phyloP scores from a whole-genome alignment of 257 asterid genomes.

The Ehretia macrophylla region DNA sequence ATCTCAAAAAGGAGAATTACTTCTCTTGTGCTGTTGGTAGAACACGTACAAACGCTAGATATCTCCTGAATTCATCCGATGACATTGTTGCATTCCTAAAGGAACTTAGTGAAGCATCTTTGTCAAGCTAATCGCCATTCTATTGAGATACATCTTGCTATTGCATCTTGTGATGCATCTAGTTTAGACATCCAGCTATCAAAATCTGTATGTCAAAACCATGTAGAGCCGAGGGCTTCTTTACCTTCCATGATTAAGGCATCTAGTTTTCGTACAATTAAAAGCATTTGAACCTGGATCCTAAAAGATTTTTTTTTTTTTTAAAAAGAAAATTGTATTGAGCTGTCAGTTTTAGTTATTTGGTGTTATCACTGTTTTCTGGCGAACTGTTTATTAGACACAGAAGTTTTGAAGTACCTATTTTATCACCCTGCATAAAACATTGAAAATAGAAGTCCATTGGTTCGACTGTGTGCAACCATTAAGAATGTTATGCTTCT shows the following conservation, averaged over 20 bases:
- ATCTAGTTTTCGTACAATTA: no score
- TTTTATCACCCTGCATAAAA: no score
- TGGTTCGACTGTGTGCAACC: no score
- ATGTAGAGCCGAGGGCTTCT: background rate
- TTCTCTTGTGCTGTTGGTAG: slow-evolving; percentile 91
- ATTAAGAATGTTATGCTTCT: no score
- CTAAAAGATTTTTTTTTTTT: no score
- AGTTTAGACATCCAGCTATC: background rate
- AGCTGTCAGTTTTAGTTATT: no score
- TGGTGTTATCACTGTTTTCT: no score
- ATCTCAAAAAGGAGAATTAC: slow-evolving; percentile 89
- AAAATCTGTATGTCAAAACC: background rate
- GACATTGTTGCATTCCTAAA: slow-evolving; percentile 63
- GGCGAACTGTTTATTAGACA: no score
- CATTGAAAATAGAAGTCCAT: no score
- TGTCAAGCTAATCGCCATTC: slow-evolving; percentile 7
- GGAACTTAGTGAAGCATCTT: slow-evolving; percentile 46
- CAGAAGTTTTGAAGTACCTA: no score
- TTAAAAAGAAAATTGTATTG: no score
- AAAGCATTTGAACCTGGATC: no score
- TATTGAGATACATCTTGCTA: slow-evolving; percentile 1
- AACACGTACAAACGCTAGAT: slow-evolving; percentile 76
- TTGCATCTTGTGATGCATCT: background rate
- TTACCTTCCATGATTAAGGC: background rate
- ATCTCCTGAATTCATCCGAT: slow-evolving; percentile 52